phyloP scores from a whole-genome alignment of 106 monocot genomes.

The Iris macrosiphon region DNA sequence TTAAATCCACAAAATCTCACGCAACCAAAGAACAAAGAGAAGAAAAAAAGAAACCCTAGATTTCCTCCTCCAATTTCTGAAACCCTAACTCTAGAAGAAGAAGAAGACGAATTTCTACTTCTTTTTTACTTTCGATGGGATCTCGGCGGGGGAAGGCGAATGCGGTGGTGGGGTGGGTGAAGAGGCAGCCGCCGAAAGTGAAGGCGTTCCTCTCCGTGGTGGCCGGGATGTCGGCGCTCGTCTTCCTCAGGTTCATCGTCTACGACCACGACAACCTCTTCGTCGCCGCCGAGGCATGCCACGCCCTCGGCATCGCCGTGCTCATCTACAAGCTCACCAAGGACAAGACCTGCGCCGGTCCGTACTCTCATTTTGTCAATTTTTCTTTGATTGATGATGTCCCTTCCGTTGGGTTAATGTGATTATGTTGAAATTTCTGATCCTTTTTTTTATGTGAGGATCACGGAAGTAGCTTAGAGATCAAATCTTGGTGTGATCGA shows the following conservation, averaged over 20 bases:
- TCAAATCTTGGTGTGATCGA: too few species aligned
- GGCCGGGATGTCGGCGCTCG: slow-evolving; percentile 62
- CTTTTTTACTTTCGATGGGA: too few species aligned
- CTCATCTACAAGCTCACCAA: slow-evolving; percentile 92
- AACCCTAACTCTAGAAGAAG: too few species aligned
- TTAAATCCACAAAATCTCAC: too few species aligned
- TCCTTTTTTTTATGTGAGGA: too few species aligned
- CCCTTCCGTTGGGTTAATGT: too few species aligned
- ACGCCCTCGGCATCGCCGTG: slow-evolving; percentile 64
- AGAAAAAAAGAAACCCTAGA: too few species aligned
- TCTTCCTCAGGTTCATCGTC: slow-evolving; percentile 59
- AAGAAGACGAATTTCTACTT: too few species aligned
- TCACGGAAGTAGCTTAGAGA: too few species aligned
- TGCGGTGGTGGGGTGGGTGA: slow-evolving; percentile 41
- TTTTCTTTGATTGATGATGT: neutral
- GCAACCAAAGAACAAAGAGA: too few species aligned
- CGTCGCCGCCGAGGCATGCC: slow-evolving; percentile 72
- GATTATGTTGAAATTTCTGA: too few species aligned
- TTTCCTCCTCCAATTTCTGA: too few species aligned
- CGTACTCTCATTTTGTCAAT: neutral
- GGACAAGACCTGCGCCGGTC: slow-evolving; percentile 22
- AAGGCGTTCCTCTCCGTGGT: slow-evolving; percentile 79
- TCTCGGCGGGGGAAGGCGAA: neutral
- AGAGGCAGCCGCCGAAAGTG: slow-evolving; percentile 81
- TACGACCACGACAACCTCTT: slow-evolving; percentile 83